Conservation (phyloP, 2,329 filamentous ascomycete species). For the Knoxdaviesia proteae region DNA sequence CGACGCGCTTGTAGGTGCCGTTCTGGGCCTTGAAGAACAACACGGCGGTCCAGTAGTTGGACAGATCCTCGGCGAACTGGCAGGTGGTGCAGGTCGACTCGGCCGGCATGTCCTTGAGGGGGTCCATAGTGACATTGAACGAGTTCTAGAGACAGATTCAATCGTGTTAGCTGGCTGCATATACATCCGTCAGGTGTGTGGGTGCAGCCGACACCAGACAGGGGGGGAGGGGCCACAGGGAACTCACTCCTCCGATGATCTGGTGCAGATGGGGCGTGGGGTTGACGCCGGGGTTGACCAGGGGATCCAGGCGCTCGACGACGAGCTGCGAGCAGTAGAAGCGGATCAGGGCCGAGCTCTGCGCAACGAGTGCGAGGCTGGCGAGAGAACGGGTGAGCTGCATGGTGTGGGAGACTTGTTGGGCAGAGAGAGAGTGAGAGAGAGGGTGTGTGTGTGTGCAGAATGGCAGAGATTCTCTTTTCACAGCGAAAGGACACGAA, state of each 20-base stretch:
- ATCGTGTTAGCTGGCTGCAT: no score
- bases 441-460: no score
- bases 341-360: constrained; percentile 4
- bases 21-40: constrained; percentile 17
- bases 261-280: constrained; percentile 36
- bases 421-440: no score
- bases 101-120: constrained; percentile 15
- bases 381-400: no score
- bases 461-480: no score
- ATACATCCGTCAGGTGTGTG: neutral
- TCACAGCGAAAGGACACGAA: no score
- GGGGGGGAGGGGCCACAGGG: constrained; percentile 3
- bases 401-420: no score
- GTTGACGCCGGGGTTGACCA: constrained; percentile 26
- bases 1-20: constrained; percentile 17
- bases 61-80: constrained; percentile 10
- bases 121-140: constrained; percentile 22
- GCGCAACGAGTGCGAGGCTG: no score
- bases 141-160: constrained; percentile 10
- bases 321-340: constrained; percentile 27
- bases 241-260: constrained; percentile 26
- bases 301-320: constrained; percentile 18
- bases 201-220: no score
- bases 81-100: constrained; percentile 17
- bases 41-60: constrained; percentile 15